phyloP scores from a whole-genome alignment of 345 rosid species.

The Linum trigynum region DNA sequence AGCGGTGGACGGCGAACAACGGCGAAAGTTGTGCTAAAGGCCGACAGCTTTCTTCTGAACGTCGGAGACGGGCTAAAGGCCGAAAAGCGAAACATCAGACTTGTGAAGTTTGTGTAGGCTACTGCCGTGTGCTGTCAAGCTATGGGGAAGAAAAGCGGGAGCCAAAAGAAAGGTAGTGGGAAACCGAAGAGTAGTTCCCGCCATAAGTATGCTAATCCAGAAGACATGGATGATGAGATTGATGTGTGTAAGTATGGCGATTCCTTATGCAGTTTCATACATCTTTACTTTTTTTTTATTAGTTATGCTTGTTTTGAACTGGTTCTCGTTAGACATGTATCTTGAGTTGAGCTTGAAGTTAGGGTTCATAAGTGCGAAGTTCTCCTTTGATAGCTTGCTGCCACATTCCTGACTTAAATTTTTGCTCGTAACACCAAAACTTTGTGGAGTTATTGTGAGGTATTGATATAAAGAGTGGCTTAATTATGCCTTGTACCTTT shows the following conservation, averaged over 20 bases:
- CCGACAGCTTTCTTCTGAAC: too few species aligned
- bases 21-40: too few species aligned
- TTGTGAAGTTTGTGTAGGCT: too few species aligned
- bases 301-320: neutral
- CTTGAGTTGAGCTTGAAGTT: neutral
- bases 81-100: too few species aligned
- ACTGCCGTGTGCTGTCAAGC: neutral
- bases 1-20: too few species aligned
- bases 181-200: slow-evolving; percentile 32
- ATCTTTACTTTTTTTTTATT: neutral
- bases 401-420: neutral
- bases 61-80: too few species aligned
- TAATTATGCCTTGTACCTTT: neutral
- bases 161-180: slow-evolving; percentile 28
- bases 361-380: too few species aligned
- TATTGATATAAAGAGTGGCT: neutral
- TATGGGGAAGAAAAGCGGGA: slow-evolving; percentile 58
- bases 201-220: slow-evolving; percentile 25
- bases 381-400: too few species aligned
- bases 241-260: slow-evolving; percentile 44
- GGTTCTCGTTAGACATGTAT: neutral
- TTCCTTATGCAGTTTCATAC: neutral
- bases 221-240: slow-evolving; percentile 58
- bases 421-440: neutral
- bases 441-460: neutral